Evolutionary conservation across 495 filamentous ascomycete species (phyloP).

Genomic region (Sordaria brevicollis): DNA sequence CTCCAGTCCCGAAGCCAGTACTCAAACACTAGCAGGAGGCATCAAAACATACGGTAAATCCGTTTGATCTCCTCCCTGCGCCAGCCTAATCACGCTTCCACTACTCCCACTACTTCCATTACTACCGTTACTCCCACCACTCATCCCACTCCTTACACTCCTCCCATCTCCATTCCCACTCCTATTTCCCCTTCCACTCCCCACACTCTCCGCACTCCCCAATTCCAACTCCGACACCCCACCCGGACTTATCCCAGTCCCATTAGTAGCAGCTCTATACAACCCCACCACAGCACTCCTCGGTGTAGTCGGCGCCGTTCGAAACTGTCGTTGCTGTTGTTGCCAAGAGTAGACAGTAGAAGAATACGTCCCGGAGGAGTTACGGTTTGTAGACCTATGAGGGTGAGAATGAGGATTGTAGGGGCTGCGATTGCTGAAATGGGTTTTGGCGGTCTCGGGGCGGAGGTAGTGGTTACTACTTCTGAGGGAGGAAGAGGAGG

Average conservation of each 20-base stretch:
- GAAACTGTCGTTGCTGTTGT: constrained; percentile 23
- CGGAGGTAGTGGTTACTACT: constrained; percentile 6
- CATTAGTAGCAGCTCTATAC: not conserved
- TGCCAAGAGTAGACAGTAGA: constrained; percentile 3
- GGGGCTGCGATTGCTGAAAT: not conserved
- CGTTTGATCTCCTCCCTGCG: constrained; percentile 23
- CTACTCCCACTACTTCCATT: not conserved
- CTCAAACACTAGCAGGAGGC: constrained; percentile 1
- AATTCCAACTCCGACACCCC: no score
- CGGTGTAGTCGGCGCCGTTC: constrained; percentile 44
- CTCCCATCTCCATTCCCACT: constrained; percentile 24
- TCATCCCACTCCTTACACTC: constrained; percentile 31
- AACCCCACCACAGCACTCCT: constrained; percentile 24
- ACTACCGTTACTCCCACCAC: not conserved
- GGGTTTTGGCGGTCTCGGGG: not conserved
- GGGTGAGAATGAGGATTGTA: not conserved
- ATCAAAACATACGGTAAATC: constrained; percentile 34
- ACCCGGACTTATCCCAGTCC: no score
- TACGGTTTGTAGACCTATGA: not conserved
- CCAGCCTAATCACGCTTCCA: constrained; percentile 30
- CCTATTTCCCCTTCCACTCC: no score
- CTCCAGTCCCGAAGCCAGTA: not conserved
- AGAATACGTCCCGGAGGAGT: not conserved
- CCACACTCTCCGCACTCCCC: no score
- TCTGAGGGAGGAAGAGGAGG: not conserved